Base-by-base conservation (phyloP, 148 eudicot genomes). In the Nyssa sinensis region DNA sequence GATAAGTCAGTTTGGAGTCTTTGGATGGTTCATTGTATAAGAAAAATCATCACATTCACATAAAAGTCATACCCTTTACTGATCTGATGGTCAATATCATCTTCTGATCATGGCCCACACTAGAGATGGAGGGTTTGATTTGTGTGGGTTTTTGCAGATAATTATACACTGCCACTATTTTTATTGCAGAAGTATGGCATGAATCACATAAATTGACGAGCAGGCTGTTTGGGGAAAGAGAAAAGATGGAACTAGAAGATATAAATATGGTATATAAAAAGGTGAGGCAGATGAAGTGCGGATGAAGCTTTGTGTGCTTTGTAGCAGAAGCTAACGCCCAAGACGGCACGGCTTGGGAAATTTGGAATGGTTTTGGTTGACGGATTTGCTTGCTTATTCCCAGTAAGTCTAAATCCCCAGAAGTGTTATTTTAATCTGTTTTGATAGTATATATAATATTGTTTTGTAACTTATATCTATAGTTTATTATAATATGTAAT, bases 331-430 rank as follows among this genome's bases (percentile, higher is more conserved):
- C 69, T 30, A 79, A 70, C 67, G 62, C 64, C 82, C 82, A 74
- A 66, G 59, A 79, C 82, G 82, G 82, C 82, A 79, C 88, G 90
- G 76, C 84, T 82, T 70, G 74, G 76, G 73, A 76, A 78, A 71
- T 34, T 65, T 33, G 62, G 72, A 70, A 39, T 41, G 35, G n/a
- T 64, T 19, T 55, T 55, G 60, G 64, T 76, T 61, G 28, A 61
- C 28, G 32, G 53, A 23, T 13, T 66, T 76, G 64, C 67, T 78
- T 71, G 16, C 75, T 73, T 69, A 71, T 35, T n/a, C 69, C 67
- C 70, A 76, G 44, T 69, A 73, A 58, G 21, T 66, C 59, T 33
- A 76, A 69, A 80, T 80, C 81, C 85, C 86, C 71, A 83, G 10
- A 71, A 72, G 37, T 70, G 32, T 1, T 31, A 31, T 49, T 31